These are phyloP conservation scores for Sonneratia alba DNA, from an alignment of 345 rosid species.

Conservation along the genomic window DNA sequence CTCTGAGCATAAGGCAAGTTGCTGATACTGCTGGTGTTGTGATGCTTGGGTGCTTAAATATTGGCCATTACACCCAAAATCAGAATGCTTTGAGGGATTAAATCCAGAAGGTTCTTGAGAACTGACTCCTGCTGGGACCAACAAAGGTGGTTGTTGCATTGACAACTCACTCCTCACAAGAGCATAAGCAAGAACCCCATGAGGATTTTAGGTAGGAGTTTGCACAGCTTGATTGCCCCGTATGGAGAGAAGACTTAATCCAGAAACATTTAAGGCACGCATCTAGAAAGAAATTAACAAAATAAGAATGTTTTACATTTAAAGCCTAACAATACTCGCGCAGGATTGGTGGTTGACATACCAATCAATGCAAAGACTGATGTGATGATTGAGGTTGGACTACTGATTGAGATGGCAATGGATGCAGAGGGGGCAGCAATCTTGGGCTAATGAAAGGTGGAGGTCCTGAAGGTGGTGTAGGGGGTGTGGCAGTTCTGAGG, in stretches of 20 bases:
- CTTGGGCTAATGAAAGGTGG: conserved; percentile 19
- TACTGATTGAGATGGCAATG: conserved; percentile 33
- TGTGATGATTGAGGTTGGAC: conserved; percentile 33
- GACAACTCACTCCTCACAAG: conserved; percentile 43
- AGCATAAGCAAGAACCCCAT: conserved; percentile 38
- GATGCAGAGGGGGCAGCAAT: conserved; percentile 31
- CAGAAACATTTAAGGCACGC: conserved; percentile 5
- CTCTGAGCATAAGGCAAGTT: conserved; percentile 44
- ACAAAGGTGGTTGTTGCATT: conserved; percentile 53
- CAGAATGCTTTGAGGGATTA: conserved; percentile 54
- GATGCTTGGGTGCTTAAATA: conserved; percentile 50
- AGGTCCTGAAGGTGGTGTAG: conserved; percentile 24
- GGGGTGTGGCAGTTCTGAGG: conserved; percentile 21
- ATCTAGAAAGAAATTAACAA: conserved; percentile 10
- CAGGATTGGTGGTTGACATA: conserved; percentile 45
- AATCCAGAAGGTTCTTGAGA: conserved; percentile 63
- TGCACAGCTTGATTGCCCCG: conserved; percentile 65
- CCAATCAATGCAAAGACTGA: conserved; percentile 47
- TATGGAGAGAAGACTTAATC: conserved; percentile 4
- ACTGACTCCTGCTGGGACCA: conserved; percentile 40
- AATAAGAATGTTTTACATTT: conserved; percentile 27
- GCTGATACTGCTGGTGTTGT: conserved; percentile 65
- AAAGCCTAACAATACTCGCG: conserved; percentile 39
- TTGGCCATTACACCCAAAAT: conserved; percentile 54
- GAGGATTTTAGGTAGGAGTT: conserved; percentile 43